Evolutionary conservation across 1,284 basidiomycete genomes (phyloP).

Genomic region (Ceratobasidium sp.): DNA sequence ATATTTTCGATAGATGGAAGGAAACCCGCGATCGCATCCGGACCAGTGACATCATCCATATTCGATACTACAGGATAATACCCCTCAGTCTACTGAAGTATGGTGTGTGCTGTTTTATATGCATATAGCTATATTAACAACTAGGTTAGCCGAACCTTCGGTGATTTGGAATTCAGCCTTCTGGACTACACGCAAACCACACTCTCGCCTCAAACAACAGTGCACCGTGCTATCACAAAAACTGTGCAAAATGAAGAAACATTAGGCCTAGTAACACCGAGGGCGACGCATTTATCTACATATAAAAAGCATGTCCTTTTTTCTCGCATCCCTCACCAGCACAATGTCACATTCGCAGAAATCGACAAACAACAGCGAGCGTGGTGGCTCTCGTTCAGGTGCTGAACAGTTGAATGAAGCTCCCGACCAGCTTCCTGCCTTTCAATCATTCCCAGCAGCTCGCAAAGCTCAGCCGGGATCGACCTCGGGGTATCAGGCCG

Average conservation of each 20-base stretch:
- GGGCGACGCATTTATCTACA: background rate
- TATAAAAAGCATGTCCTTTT: background rate
- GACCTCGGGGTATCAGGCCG: background rate
- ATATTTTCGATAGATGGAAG: too few relatives aligned
- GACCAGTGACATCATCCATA: background rate
- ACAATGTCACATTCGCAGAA: conserved; percentile 27
- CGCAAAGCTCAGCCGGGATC: conserved; percentile 6
- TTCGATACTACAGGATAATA: background rate
- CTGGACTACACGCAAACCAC: background rate
- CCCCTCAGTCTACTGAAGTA: background rate
- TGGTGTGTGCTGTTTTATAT: too few relatives aligned
- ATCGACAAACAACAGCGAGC: background rate
- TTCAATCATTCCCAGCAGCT: conserved; percentile 31
- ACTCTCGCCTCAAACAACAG: too few relatives aligned
- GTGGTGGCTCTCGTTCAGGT: background rate
- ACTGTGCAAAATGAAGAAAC: background rate
- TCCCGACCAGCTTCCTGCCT: conserved; percentile 4
- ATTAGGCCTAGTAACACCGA: background rate
- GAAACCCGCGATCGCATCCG: too few relatives aligned
- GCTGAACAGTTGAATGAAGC: background rate
- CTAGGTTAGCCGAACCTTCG: background rate
- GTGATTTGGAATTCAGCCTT: too few relatives aligned
- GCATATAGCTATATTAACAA: too few relatives aligned
- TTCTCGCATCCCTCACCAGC: background rate
- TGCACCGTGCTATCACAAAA: background rate